A percentile compares a stretch with the other conserved stretches of the same genome.
Conservation (phyloP, 2,329 filamentous ascomycete species). For the Colletotrichum cordylinicola region DNA sequence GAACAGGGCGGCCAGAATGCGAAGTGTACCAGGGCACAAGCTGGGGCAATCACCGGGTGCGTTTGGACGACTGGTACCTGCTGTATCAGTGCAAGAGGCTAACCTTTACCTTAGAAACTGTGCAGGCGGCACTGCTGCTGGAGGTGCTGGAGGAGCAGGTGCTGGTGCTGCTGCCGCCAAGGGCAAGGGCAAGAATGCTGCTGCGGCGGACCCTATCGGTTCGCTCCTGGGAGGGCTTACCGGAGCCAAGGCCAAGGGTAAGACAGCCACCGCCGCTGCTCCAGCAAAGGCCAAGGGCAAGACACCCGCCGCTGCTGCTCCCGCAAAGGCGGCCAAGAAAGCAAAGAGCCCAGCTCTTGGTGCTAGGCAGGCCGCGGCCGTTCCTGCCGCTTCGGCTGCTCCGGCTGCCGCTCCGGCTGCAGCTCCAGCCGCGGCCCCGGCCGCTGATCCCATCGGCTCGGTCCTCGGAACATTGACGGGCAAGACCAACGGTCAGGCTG, state of each 20-base stretch:
- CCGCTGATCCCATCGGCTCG: neutral
- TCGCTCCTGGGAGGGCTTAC: neutral
- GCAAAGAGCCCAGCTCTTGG: neutral
- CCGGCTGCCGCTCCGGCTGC: neutral
- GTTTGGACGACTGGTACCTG: neutral
- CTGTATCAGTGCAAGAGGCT: neutral
- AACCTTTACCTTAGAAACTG: neutral
- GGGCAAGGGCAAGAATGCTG: neutral
- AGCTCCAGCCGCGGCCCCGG: neutral
- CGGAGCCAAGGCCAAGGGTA: neutral
- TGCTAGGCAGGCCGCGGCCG: slow-evolving; percentile 9
- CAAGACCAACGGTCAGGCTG: neutral
- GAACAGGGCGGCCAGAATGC: slow-evolving; percentile 8
- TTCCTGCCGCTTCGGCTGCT: neutral
- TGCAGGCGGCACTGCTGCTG: neutral
- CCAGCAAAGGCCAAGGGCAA: neutral
- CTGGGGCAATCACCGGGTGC: slow-evolving; percentile 8
- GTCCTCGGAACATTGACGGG: neutral
- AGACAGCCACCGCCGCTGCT: neutral
- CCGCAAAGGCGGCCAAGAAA: neutral
- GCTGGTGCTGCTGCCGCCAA: neutral
- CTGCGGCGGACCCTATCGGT: slow-evolving; percentile 2
- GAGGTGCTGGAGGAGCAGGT: neutral
- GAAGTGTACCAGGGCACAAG: slow-evolving; percentile 14
- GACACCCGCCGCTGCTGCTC: neutral